phyloP scores from a whole-genome alignment of 1,139 yeast genomes.

The Scheffersomyces illinoinensis region DNA sequence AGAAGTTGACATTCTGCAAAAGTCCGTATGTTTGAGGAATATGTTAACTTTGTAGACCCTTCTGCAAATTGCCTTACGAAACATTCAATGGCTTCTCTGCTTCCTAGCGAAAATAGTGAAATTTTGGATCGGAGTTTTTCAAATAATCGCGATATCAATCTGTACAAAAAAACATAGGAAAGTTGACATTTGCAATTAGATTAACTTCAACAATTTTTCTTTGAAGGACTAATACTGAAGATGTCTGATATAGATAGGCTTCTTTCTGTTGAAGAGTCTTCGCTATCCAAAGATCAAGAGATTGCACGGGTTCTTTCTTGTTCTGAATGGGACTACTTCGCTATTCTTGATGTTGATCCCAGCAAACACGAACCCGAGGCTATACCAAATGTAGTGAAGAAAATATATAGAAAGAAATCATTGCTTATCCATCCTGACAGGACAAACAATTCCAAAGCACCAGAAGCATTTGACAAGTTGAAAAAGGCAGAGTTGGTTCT shows the following conservation, averaged over 20 bases:
- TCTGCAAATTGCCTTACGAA: not conserved
- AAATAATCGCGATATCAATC: not conserved
- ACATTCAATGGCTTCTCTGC: not conserved
- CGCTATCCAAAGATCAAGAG: slow-evolving; percentile 51
- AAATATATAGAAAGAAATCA: slow-evolving; percentile 57
- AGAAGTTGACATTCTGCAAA: not conserved
- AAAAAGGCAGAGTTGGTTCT: slow-evolving; percentile 38
- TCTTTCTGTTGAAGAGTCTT: slow-evolving; percentile 36
- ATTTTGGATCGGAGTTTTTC: not conserved
- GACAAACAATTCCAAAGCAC: slow-evolving; percentile 53
- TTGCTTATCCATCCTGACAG: slow-evolving; percentile 72
- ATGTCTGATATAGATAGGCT: slow-evolving; percentile 32
- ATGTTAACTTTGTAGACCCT: too few species aligned
- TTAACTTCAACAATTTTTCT: too few species aligned
- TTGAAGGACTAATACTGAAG: not conserved
- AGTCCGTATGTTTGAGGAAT: not conserved
- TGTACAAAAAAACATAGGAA: not conserved
- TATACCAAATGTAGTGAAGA: slow-evolving; percentile 36
- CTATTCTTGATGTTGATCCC: slow-evolving; percentile 57
- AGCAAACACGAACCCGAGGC: slow-evolving; percentile 22
- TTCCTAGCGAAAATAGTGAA: too few species aligned
- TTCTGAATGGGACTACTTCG: slow-evolving; percentile 53
- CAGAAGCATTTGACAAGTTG: slow-evolving; percentile 60
- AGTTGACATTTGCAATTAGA: not conserved
- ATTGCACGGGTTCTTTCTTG: slow-evolving; percentile 53